Evolutionary conservation across 1,284 basidiomycete genomes (phyloP).

Genomic region (Heterobasidion parviporum): DNA sequence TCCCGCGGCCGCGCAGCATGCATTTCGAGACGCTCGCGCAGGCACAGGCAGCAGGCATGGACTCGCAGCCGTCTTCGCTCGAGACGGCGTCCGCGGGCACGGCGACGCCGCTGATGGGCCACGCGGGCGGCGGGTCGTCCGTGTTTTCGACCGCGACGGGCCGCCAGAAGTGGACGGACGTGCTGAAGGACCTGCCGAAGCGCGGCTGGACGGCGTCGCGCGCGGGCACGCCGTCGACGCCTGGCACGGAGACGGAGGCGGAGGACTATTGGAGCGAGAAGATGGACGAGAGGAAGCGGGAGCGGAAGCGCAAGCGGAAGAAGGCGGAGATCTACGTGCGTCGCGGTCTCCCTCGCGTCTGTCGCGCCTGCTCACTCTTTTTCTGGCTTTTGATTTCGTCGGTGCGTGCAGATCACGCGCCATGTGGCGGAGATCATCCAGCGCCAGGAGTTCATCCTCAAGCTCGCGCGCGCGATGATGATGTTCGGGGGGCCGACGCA

Average conservation of each 20-base stretch:
- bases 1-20: neutral
- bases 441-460: conserved; percentile 86
- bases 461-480: conserved; percentile 86
- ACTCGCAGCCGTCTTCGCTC: neutral
- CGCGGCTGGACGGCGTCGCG: conserved; percentile 15
- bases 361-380: neutral
- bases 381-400: neutral
- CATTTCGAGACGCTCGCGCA: neutral
- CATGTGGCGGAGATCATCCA: conserved; percentile 70
- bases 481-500: conserved; percentile 94
- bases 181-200: conserved; percentile 25
- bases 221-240: conserved; percentile 17
- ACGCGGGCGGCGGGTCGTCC: too few relatives aligned
- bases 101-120: conserved; percentile 3
- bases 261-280: conserved; percentile 18
- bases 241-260: conserved; percentile 9
- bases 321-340: conserved; percentile 74
- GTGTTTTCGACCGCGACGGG: too few relatives aligned
- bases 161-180: conserved; percentile 22
- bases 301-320: conserved; percentile 58
- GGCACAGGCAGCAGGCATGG: neutral
- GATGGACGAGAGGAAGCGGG: conserved; percentile 32
- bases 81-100: neutral
- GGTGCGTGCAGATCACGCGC: conserved; percentile 62
- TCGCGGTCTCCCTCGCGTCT: conserved; percentile 9